A percentile compares a stretch with the other conserved stretches of the same genome.
Evolutionary conservation across 257 asterid genomes (phyloP).

Genomic region (Solanum chmielewskii): DNA sequence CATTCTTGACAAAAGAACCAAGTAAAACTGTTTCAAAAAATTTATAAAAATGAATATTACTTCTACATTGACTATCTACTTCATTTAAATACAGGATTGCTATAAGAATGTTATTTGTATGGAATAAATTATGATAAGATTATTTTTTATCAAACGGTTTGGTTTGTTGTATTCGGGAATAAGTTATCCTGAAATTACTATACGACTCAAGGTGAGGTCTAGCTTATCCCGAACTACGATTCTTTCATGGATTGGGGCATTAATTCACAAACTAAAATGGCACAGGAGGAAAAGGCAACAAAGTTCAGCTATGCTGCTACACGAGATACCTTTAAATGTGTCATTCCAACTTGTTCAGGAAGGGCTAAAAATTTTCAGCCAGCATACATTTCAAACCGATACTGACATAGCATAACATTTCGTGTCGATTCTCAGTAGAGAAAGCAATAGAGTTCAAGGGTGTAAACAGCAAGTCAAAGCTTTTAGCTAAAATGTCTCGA

Average conservation of each 20-base stretch:
- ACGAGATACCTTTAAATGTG: neutral
- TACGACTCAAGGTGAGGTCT: too few species aligned
- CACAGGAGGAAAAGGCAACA: neutral
- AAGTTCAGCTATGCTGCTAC: neutral
- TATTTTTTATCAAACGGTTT: too few species aligned
- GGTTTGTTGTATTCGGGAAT: neutral
- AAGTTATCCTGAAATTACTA: too few species aligned
- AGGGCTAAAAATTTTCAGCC: neutral
- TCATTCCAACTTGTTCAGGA: neutral
- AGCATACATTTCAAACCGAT: neutral
- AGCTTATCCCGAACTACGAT: neutral
- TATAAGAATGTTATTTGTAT: neutral
- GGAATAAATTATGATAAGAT: neutral
- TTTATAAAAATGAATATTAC: neutral
- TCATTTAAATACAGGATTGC: neutral
- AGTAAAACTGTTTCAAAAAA: neutral
- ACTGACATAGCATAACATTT: neutral
- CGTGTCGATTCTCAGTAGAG: neutral
- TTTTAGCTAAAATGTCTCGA: neutral
- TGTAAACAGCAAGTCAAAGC: neutral
- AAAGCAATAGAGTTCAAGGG: neutral
- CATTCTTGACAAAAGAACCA: too few species aligned
- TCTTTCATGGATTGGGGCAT: neutral
- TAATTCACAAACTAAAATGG: neutral
- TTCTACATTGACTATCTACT: neutral